These are phyloP conservation scores for Penicillium samsonianum DNA, from an alignment of 495 filamentous ascomycete species.

Conservation along the genomic window DNA sequence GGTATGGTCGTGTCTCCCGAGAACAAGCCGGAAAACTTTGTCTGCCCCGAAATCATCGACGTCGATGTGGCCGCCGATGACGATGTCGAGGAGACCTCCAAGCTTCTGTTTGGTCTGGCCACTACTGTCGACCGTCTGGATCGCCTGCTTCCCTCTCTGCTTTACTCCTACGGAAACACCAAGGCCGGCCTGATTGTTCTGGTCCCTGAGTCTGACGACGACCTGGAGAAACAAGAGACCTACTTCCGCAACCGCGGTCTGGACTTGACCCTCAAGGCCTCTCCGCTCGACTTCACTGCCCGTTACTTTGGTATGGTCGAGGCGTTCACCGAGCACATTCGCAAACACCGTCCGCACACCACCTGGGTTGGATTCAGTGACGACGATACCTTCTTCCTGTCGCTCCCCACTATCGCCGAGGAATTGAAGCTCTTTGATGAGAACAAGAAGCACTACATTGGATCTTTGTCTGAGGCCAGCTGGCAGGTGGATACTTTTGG, in stretches of 20 bases:
- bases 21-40: conserved; percentile 36
- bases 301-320: conserved; percentile 65
- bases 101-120: conserved; percentile 52
- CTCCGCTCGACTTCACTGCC: conserved; percentile 57
- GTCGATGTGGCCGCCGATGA: conserved; percentile 47
- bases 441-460: conserved; percentile 57
- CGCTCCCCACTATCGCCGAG: conserved; percentile 53
- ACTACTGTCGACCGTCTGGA: conserved; percentile 54
- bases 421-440: conserved; percentile 58
- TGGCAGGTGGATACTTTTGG: conserved; percentile 60
- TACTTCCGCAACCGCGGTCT: conserved; percentile 54
- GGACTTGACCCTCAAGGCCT: conserved; percentile 55
- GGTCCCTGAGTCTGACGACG: conserved; percentile 48
- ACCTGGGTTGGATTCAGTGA: conserved; percentile 67
- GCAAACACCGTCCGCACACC: conserved; percentile 51
- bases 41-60: conserved; percentile 50
- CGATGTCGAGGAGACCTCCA: conserved; percentile 51
- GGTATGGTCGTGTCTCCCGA: conserved; percentile 47
- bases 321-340: conserved; percentile 54
- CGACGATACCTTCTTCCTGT: conserved; percentile 75
- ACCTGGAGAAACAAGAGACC: conserved; percentile 45
- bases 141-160: conserved; percentile 47
- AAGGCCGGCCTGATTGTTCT: conserved; percentile 52
- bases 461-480: conserved; percentile 64
- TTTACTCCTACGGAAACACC: conserved; percentile 53